Evolutionary conservation across 169 alveolate genomes (phyloP), one percentile per base, ranked within the genome.

Genomic region (Neospora caninum): DNA sequence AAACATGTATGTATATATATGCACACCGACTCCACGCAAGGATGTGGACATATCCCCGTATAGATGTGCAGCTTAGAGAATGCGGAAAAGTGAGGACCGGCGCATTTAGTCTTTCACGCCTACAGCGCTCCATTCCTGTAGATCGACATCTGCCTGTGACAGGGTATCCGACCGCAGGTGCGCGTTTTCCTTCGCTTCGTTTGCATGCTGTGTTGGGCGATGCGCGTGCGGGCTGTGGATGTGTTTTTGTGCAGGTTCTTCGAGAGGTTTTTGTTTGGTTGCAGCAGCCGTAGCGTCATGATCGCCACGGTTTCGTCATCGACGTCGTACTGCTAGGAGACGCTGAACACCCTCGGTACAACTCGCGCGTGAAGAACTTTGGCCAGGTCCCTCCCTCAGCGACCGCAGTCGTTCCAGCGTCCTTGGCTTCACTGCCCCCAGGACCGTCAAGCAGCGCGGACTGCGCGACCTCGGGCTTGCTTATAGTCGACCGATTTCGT

Each of bases 231-330:
- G n/a, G n/a, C n/a, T 36, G 39, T 38, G 42, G 69, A 18, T 2
- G 9, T 27, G 27, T 27, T 64, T 25, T n/a, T 58, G 41, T 36
- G 0, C 93, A 96, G 97, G 98, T 97, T 34, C 96, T 99, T 93
- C 97, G 99, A 93, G 99, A 99, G 94, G 97, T 99, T 45, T 98
- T 99, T 95, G 98, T 98, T n/a, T 34, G 99, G 99, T 0, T 97
- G 96, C 53, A 98, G 99, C 95, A 98, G 99, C 93, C 98, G 98
- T 82, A 98, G 99, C 29, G 98, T 99, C 45, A 99, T 99, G 99
- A 99, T 99, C 45, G 99, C 99, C 42, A 99, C 99, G 95, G 98
- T 99, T 45, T 98, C 99, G 29, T 99, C 99, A 0, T 98, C 99
- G 73, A 96, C 97, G 82, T 97, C 98, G 34, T 98, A 99, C 88